Percentiles rank a stretch among this genome's conserved stretches.
Conservation (phyloP, 768 basidiomycete genomes). For the Butyriboletus loyo region DNA sequence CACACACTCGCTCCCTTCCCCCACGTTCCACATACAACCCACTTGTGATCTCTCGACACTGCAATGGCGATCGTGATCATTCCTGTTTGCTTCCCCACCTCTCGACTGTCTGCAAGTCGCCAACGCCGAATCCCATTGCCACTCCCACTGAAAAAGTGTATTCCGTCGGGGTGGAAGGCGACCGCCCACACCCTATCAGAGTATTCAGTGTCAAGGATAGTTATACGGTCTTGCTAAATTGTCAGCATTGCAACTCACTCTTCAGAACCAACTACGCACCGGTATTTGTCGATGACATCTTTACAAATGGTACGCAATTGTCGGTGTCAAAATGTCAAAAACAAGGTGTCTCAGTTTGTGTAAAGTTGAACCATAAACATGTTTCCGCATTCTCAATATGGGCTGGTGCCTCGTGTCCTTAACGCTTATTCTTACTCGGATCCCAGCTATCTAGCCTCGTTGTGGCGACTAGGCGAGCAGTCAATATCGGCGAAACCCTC, state of each 20-base stretch:
- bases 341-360: too few relatives aligned
- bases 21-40: neutral
- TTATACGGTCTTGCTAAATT: neutral
- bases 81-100: neutral
- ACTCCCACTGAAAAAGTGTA: neutral
- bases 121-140: neutral
- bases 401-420: neutral
- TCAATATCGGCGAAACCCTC: neutral
- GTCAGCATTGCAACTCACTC: too few relatives aligned
- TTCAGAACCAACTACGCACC: too few relatives aligned
- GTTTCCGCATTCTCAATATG: too few relatives aligned
- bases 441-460: neutral
- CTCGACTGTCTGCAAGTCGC: neutral
- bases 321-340: too few relatives aligned
- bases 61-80: neutral
- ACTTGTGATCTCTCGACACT: neutral
- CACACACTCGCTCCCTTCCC: neutral
- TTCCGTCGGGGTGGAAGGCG: neutral
- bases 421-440: neutral
- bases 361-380: too few relatives aligned
- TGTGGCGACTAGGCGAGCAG: neutral
- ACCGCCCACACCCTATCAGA: neutral
- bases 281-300: too few relatives aligned
- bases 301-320: too few relatives aligned
- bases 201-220: neutral